phyloP scores from a whole-genome alignment of 768 basidiomycete genomes.

The Termitomyces sp. region DNA sequence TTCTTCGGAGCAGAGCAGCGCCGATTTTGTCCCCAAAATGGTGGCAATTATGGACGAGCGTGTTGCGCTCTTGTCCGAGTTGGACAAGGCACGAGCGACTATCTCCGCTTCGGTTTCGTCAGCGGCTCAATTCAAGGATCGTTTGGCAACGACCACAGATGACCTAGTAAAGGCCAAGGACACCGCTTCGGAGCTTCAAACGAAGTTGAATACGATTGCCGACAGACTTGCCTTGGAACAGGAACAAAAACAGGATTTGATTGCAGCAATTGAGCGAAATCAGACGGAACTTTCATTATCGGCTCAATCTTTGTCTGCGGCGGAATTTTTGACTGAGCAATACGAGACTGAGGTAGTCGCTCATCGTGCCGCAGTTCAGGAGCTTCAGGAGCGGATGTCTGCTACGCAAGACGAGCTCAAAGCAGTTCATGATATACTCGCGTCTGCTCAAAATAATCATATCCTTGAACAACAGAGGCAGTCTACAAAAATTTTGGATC shows the following conservation, averaged over 20 bases:
- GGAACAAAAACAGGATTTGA: constrained; percentile 8
- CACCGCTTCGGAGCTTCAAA: constrained; percentile 4
- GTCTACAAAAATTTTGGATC: constrained; percentile 5
- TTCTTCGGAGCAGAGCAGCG: constrained; percentile 10
- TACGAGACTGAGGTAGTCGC: constrained; percentile 3
- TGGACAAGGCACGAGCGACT: constrained; percentile 8
- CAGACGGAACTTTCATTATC: constrained; percentile 11
- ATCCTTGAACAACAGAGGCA: constrained; percentile 9
- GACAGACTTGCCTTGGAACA: constrained; percentile 8
- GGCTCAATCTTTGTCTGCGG: constrained; percentile 3
- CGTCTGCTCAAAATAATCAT: constrained; percentile 5
- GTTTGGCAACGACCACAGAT: constrained; percentile 3
- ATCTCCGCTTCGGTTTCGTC: constrained; percentile 4
- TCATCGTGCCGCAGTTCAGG: constrained; percentile 2
- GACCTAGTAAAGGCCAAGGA: constrained; percentile 1
- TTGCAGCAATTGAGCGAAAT: background rate
- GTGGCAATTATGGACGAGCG: constrained; percentile 7
- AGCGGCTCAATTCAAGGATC: constrained; percentile 1
- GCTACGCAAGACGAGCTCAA: constrained; percentile 1
- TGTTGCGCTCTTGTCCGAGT: background rate
- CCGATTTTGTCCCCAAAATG: constrained; percentile 11
- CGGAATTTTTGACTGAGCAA: constrained; percentile 8
- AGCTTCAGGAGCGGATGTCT: constrained; percentile 9
- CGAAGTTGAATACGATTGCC: constrained; percentile 1
- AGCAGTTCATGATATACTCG: constrained; percentile 11